Percentiles rank a stretch among this genome's conserved stretches.
Conservation (phyloP, 2,329 filamentous ascomycete genomes). For the Apiospora aurea region DNA sequence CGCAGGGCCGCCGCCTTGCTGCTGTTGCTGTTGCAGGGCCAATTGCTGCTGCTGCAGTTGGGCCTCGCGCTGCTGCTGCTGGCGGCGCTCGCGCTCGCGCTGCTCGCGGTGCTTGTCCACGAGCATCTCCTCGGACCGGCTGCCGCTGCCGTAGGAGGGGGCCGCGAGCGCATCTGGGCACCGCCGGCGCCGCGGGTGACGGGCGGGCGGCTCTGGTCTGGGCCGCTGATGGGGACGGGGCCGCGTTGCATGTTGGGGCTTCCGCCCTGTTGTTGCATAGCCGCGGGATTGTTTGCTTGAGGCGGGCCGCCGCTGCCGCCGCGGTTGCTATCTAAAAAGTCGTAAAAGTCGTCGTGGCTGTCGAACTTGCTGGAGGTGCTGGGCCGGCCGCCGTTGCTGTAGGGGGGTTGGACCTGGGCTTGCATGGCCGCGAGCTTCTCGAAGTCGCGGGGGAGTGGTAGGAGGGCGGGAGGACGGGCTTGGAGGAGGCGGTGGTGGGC, state of each 20-base stretch:
- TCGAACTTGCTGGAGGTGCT: constrained; percentile 21
- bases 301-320: constrained; percentile 29
- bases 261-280: constrained; percentile 33
- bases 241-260: constrained; percentile 26
- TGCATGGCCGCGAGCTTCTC: constrained; percentile 21
- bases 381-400: background rate
- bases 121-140: constrained; percentile 42
- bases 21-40: constrained; percentile 25
- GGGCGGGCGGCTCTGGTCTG: constrained; percentile 38
- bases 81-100: background rate
- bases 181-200: constrained; percentile 34
- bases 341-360: constrained; percentile 43
- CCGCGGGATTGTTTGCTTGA: constrained; percentile 31
- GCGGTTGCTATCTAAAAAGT: constrained; percentile 41
- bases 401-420: constrained; percentile 1
- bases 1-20: background rate
- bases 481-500: constrained; percentile 15
- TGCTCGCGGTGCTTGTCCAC: constrained; percentile 40
- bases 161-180: constrained; percentile 30
- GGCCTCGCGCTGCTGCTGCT: constrained; percentile 25
- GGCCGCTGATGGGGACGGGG: constrained; percentile 25
- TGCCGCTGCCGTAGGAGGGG: constrained; percentile 40
- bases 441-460: constrained; percentile 22
- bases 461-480: constrained; percentile 6
- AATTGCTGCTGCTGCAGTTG: constrained; percentile 29